Conservation (phyloP, 352 stramenopile species). For the Blastocystis sp. region DNA sequence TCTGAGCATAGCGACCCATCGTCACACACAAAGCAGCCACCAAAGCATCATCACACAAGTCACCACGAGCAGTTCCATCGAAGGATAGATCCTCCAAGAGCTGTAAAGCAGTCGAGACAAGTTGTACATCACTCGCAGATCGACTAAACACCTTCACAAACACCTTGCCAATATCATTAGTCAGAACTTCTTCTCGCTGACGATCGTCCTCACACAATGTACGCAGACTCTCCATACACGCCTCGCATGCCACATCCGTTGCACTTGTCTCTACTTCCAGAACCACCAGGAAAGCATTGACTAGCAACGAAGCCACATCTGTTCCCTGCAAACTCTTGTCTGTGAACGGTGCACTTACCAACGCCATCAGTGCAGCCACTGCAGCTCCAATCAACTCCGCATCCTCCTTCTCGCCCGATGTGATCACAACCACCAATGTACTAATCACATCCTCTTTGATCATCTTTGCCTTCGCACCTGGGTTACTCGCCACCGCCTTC, state of each 20-base stretch:
- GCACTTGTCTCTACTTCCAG: neutral
- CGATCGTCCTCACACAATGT: slow-evolving; percentile 14
- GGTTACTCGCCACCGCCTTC: slow-evolving; percentile 9
- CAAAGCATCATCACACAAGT: slow-evolving; percentile 29
- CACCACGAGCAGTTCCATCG: neutral
- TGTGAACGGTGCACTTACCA: slow-evolving; percentile 14
- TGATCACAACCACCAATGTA: slow-evolving; percentile 9
- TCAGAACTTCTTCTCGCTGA: neutral
- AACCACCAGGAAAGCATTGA: slow-evolving; percentile 26
- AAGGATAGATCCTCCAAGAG: neutral
- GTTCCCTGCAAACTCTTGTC: neutral
- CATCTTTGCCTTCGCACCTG: neutral
- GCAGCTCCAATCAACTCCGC: slow-evolving; percentile 17
- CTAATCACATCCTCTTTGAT: slow-evolving; percentile 11
- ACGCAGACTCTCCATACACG: slow-evolving; percentile 2
- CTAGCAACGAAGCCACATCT: slow-evolving; percentile 12
- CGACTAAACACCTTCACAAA: slow-evolving; percentile 21
- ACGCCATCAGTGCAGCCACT: slow-evolving; percentile 30
- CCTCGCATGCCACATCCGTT: slow-evolving; percentile 14
- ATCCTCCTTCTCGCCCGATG: neutral
- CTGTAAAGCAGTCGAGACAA: neutral
- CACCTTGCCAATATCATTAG: neutral
- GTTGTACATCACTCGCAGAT: neutral
- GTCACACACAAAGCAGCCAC: neutral
- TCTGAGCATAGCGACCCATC: slow-evolving; percentile 39